phyloP scores from a whole-genome alignment of 2,329 filamentous ascomycete species.

The Septoria linicola region DNA sequence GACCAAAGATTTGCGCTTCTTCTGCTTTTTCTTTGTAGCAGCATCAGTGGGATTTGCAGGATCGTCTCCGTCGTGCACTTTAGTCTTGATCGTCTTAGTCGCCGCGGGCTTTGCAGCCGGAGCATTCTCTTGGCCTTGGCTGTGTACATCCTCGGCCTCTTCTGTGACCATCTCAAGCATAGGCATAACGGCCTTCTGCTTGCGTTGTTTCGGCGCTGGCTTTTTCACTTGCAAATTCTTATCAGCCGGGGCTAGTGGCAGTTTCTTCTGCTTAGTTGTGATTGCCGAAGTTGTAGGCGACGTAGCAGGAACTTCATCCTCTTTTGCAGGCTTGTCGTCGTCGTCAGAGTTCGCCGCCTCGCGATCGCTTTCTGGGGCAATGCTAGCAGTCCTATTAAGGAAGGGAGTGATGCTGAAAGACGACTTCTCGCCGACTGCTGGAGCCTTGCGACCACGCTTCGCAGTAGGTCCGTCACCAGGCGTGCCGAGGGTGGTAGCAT shows the following conservation, averaged over 20 bases:
- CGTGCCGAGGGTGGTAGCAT: conserved; percentile 50
- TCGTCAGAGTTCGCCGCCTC: conserved; percentile 32
- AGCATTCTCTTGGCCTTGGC: conserved; percentile 41
- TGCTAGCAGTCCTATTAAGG: conserved; percentile 70
- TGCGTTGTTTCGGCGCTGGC: conserved; percentile 37
- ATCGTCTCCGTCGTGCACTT: conserved; percentile 35
- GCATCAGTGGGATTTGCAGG: conserved; percentile 39
- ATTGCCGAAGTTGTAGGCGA: conserved; percentile 30
- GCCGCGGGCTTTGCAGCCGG: conserved; percentile 28
- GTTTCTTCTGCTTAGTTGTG: conserved; percentile 38
- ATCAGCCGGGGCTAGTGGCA: conserved; percentile 47
- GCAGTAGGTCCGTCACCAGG: conserved; percentile 49
- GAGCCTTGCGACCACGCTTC: conserved; percentile 50
- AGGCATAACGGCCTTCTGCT: conserved; percentile 39
- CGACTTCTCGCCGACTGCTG: conserved; percentile 78
- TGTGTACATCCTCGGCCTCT: conserved; percentile 40
- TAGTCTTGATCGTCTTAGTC: conserved; percentile 42
- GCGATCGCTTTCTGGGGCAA: conserved; percentile 47
- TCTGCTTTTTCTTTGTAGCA: conserved; percentile 40
- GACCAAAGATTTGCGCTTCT: conserved; percentile 49
- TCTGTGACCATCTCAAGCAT: conserved; percentile 47
- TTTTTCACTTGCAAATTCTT: conserved; percentile 45
- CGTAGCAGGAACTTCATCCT: conserved; percentile 28
- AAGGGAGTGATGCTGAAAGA: conserved; percentile 93
- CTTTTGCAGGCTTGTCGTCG: conserved; percentile 30